Evolutionary conservation across 208 protist species (phyloP).

Genomic region (Angomonas ambiguus): DNA sequence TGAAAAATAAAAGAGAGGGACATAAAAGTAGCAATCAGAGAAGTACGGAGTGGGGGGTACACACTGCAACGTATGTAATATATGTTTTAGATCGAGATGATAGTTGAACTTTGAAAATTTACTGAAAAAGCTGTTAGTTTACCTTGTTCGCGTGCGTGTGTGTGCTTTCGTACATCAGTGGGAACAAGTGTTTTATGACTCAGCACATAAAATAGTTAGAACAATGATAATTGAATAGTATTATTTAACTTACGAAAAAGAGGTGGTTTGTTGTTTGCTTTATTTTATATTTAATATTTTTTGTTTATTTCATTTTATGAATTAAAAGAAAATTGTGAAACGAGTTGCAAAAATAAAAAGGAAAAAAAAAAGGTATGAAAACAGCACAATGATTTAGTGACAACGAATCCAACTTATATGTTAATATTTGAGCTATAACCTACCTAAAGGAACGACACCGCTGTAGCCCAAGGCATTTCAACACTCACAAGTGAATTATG

Average conservation of each 20-base stretch:
- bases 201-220: too few species aligned
- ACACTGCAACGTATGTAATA: too few species aligned
- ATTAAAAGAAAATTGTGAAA: background rate
- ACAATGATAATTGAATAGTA: too few species aligned
- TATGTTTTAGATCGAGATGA: too few species aligned
- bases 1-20: slow-evolving; percentile 4
- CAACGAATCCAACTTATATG: background rate
- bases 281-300: background rate
- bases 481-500: background rate
- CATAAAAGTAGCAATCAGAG: too few species aligned
- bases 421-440: slow-evolving; percentile 9
- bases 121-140: background rate
- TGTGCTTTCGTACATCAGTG: background rate
- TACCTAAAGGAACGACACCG: slow-evolving; percentile 16
- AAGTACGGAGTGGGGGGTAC: too few species aligned
- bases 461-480: slow-evolving; percentile 1
- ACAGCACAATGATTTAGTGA: background rate
- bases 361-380: background rate
- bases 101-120: too few species aligned
- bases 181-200: background rate
- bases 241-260: too few species aligned
- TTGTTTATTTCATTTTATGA: background rate
- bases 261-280: background rate
- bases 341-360: slow-evolving; percentile 5
- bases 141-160: background rate